Evolutionary conservation across 106 monocot genomes (phyloP).

Genomic region (Dendrobium catenatum): DNA sequence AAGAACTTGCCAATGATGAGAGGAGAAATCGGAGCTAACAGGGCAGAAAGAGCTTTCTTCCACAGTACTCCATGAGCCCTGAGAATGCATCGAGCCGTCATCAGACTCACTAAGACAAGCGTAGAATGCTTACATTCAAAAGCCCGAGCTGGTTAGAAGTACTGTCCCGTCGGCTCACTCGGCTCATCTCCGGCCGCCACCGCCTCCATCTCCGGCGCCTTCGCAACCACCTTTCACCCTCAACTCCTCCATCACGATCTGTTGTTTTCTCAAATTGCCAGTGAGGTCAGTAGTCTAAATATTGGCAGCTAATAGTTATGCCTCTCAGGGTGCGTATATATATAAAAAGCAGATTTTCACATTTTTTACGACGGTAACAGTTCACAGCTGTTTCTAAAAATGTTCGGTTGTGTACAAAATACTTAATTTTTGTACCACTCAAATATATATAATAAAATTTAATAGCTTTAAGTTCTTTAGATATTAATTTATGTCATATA

Average conservation of each 20-base stretch:
- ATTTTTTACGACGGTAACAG: too few species aligned
- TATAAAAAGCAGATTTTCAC: too few species aligned
- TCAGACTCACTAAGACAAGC: slow-evolving; percentile 44
- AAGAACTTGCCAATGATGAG: slow-evolving; percentile 45
- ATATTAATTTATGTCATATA: too few species aligned
- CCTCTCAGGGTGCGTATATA: too few species aligned
- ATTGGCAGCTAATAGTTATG: too few species aligned
- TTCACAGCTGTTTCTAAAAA: too few species aligned
- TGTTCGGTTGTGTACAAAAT: too few species aligned
- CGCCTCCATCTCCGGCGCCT: not conserved
- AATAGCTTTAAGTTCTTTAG: too few species aligned
- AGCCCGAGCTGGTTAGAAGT: slow-evolving; percentile 69
- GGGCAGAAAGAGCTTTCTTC: slow-evolving; percentile 50
- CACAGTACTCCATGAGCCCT: slow-evolving; percentile 22
- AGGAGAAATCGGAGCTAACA: slow-evolving; percentile 59
- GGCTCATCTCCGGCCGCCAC: slow-evolving; percentile 30
- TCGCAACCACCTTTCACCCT: slow-evolving; percentile 10
- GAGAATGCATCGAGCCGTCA: slow-evolving; percentile 52
- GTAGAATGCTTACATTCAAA: slow-evolving; percentile 38
- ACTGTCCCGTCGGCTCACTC: slow-evolving; percentile 69
- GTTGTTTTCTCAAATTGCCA: not conserved
- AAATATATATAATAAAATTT: too few species aligned
- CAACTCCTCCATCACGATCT: not conserved
- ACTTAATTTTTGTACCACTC: too few species aligned
- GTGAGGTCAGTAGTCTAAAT: too few species aligned